Evolutionary conservation across 116 monocot genomes (phyloP).

Genomic region (Zostera marina): DNA sequence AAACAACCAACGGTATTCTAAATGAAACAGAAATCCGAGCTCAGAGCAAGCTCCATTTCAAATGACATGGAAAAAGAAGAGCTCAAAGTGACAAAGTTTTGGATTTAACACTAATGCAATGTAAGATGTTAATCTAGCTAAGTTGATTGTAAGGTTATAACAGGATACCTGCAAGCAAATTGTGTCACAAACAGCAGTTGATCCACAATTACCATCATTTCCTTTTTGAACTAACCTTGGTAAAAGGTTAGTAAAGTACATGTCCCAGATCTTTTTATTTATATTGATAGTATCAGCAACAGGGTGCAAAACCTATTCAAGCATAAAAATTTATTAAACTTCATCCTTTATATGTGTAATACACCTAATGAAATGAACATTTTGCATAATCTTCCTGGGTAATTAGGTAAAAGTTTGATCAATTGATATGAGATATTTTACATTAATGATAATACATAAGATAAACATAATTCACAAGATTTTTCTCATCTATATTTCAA

Average conservation of each 20-base stretch:
- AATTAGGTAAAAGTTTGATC: too few relatives aligned
- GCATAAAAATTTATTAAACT: neutral
- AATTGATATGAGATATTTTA: too few relatives aligned
- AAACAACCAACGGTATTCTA: neutral
- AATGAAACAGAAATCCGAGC: neutral
- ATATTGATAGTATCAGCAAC: conserved; percentile 74
- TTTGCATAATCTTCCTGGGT: too few relatives aligned
- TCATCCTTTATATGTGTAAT: too few relatives aligned
- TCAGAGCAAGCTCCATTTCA: neutral
- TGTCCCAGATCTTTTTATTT: conserved; percentile 70
- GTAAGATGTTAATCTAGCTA: neutral
- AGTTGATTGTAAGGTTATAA: neutral
- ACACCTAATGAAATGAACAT: too few relatives aligned
- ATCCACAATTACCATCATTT: conserved; percentile 78
- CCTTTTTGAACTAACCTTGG: conserved; percentile 66
- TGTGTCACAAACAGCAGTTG: conserved; percentile 85
- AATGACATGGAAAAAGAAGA: too few relatives aligned
- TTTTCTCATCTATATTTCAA: too few relatives aligned
- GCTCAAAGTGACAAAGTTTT: too few relatives aligned
- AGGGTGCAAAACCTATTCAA: conserved; percentile 65
- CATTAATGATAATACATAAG: too few relatives aligned
- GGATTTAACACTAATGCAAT: too few relatives aligned
- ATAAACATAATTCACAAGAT: too few relatives aligned
- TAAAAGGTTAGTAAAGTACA: conserved; percentile 70
- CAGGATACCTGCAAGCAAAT: conserved; percentile 73